Base-by-base conservation (phyloP, 129 eudicot species). In the Centaurea solstitialis region DNA sequence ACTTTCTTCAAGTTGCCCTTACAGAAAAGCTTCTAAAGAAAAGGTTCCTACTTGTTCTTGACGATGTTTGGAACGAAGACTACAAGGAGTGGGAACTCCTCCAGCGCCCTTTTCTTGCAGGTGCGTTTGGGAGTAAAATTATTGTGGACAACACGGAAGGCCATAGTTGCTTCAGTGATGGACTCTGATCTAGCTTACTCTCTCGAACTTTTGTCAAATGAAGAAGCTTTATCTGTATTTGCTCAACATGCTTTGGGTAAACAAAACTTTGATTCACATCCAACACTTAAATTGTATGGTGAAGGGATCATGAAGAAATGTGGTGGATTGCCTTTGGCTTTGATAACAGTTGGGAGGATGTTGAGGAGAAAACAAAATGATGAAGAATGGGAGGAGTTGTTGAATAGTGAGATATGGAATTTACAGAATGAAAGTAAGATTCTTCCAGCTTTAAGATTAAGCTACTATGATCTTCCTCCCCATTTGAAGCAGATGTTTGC, bases 81-180 rank as follows among this genome's bases (percentile, higher is more conserved):
- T 30, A 68, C n/a, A 50, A 4, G 8, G 76, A 68, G 47, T 88
- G 89, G 89, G 76, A 68, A 9, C 67, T 30, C 11, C 68, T 88
- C 6, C 62, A 24, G 4, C 74, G 75, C 15, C 86, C 87, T 47
- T 83, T 88, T 2, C 67, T 6, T 3, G 26, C 18, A 15, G 92
- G 22, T 20, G 64, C 64, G 7, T 1, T 5, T 17, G 64, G 64
- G 20, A 53, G 64, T n/a, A 53, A 53, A 17, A 53, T 53, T 53
- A 53, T 53, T 0, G 64, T 53, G 64, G 64, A 53, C 64, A 6
- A 53, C 64, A 6, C 87, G 87, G 26, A 78, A 53, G 11, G 28
- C 10, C 4, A 61, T 17, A 0, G 76, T 82, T 11, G 83, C 80
- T 2, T 74, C 74, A 38, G 62, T 59, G 24, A 74, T 85, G 79